Evolutionary conservation across 1,139 yeast genomes (phyloP), one percentile per base, ranked within the genome.

Genomic region (Debaryomycetaceae sp.): DNA sequence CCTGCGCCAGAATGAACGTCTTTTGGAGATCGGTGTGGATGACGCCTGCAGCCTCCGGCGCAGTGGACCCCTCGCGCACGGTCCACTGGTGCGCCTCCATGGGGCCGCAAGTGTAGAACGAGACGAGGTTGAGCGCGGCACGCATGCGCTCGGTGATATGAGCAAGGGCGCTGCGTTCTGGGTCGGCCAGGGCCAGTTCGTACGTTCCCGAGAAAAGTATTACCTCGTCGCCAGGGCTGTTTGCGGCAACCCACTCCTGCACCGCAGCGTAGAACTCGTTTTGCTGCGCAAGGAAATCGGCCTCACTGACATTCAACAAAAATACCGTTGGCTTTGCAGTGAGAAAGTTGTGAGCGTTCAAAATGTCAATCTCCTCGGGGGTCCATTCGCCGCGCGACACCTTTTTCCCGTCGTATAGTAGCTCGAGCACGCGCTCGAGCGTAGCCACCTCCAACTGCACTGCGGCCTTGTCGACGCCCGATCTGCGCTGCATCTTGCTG

Each of bases 61-160:
- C 93, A 48, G 84, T 81, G 41, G 82, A 81, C 61, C 83, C 85
- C 47, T 70, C 73, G 76, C 94, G 79, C 48, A 83, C 80, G 36
- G 93, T 83, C 93, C 94, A 83, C 61, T 83, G 91, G 71, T 91
- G 81, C 40, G 81, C 88, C 63, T 83, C 93, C 49, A 78, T 82
- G 37, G 86, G 82, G 58, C 94, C 94, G 50, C 84, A 78, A 35
- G 94, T 83, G 68, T 82, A 83, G 68, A 78, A 83, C 12, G 95
- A 83, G 28, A 89, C 82, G 42, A 89, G 68, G 34, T 76, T 70
- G 28, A 89, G 62, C 2, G 80, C 75, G 17, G 63, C 53, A 44
- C 94, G 73, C 88, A 88, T 84, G 30, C 71, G 63, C 17, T 63
- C 59, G 14, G 80, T 75, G 16, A 77, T 68, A 10, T 43, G 39